These are phyloP conservation scores for Trypanosoma mega DNA, from an alignment of 208 protist genomes.

Conservation along the genomic window DNA sequence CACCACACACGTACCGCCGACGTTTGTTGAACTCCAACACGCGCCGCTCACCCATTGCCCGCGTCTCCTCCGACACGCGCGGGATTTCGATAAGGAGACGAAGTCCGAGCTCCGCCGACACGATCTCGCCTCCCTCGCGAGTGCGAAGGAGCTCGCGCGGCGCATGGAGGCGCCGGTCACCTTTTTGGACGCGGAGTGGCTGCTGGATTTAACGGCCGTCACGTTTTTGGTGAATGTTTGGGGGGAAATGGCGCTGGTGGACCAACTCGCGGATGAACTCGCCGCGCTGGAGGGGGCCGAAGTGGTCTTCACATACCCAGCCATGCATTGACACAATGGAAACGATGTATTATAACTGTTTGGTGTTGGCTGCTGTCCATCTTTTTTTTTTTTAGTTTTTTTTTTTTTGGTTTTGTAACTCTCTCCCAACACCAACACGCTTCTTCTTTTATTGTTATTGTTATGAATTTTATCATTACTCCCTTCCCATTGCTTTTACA, in stretches of 20 bases:
- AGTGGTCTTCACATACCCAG: slow-evolving; percentile 84
- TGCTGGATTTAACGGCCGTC: slow-evolving; percentile 75
- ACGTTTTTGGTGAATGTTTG: slow-evolving; percentile 83
- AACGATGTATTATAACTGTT: too few species aligned
- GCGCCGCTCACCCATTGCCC: slow-evolving; percentile 54
- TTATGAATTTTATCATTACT: too few species aligned
- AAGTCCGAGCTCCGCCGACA: slow-evolving; percentile 67
- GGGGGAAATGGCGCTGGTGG: slow-evolving; percentile 38
- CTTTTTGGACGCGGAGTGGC: slow-evolving; percentile 84
- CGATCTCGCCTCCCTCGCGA: slow-evolving; percentile 60
- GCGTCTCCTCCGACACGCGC: slow-evolving; percentile 76
- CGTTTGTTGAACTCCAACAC: slow-evolving; percentile 44
- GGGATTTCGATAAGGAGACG: slow-evolving; percentile 73
- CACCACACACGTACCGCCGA: slow-evolving; percentile 66
- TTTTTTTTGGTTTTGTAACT: too few species aligned
- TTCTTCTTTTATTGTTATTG: too few species aligned
- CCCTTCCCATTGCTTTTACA: too few species aligned
- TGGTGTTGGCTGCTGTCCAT: too few species aligned
- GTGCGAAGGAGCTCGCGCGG: slow-evolving; percentile 50
- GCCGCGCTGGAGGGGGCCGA: slow-evolving; percentile 68
- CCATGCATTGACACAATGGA: slow-evolving; percentile 13
- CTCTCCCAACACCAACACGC: too few species aligned
- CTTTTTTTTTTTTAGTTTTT: too few species aligned
- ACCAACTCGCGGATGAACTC: slow-evolving; percentile 75
- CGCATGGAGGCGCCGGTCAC: slow-evolving; percentile 49